Conservation (phyloP, 495 filamentous ascomycete genomes). For the Podospora bellae-mahoneyi region DNA sequence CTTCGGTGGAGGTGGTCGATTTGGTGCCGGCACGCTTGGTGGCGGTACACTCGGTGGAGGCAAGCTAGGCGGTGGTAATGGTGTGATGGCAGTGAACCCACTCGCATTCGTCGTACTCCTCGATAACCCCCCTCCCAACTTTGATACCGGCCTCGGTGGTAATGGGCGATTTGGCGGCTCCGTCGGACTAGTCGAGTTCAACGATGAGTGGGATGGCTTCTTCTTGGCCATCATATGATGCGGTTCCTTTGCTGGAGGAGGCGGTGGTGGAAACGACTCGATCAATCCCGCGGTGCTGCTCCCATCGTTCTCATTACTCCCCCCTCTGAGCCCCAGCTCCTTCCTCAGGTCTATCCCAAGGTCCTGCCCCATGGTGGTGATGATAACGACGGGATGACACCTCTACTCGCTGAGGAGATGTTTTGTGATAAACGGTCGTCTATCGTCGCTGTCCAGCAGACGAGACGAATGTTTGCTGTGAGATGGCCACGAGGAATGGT, state of each 20-base stretch:
- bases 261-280: slow-evolving; percentile 27
- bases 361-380: slow-evolving; percentile 23
- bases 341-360: slow-evolving; percentile 22
- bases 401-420: slow-evolving; percentile 18
- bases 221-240: slow-evolving; percentile 13
- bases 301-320: slow-evolving; percentile 13
- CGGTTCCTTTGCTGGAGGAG: slow-evolving; percentile 23
- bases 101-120: slow-evolving; percentile 12
- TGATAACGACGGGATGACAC: slow-evolving; percentile 17
- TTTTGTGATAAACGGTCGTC: slow-evolving; percentile 19
- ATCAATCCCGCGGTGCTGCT: slow-evolving; percentile 13
- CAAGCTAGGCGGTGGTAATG: slow-evolving; percentile 7
- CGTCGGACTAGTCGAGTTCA: slow-evolving; percentile 16
- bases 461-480: slow-evolving; percentile 20
- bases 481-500: slow-evolving; percentile 6
- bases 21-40: slow-evolving; percentile 21
- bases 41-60: slow-evolving; percentile 22
- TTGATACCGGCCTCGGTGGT: slow-evolving; percentile 28
- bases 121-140: slow-evolving; percentile 9
- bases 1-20: slow-evolving; percentile 21
- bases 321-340: slow-evolving; percentile 23
- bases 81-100: slow-evolving; percentile 2
- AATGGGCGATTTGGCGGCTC: slow-evolving; percentile 32
- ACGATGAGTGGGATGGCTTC: slow-evolving; percentile 8
- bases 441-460: slow-evolving; percentile 37